Evolutionary conservation across 2,329 filamentous ascomycete species (phyloP), one percentile per base, ranked within the genome.

Genomic region (Furcasterigmium furcatum): DNA sequence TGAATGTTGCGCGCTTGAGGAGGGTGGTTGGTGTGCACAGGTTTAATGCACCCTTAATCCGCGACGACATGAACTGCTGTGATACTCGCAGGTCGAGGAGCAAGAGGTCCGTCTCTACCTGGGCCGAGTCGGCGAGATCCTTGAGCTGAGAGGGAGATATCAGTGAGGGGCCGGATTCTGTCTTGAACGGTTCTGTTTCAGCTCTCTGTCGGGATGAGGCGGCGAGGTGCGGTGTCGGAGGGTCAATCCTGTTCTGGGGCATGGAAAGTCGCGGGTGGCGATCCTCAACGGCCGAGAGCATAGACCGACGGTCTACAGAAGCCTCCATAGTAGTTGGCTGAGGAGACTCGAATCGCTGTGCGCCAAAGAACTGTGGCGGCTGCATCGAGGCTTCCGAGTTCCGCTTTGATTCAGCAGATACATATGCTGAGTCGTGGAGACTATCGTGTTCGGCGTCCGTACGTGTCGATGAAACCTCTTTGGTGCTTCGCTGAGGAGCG

Each of bases 1-100:
- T 92, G 66, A 95, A 97, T 0, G 91, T 95, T 1, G 89, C 85
- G 41, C 94, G 79, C 66, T 97, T 97, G 16, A 99, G 70, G 13
- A 99, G 71, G 0, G 92, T 97, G 0, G 94, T 97, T 0, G 94
- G 94, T 49, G 97, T 95, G 60, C 94, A 97, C 5, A 99, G 73
- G 60, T 95, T 97, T 25, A 99, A 69, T 1, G 92, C 89, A n/a
- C 85, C 85, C 41, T 76, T 71, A 45, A 97, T 87, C 24, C 88
- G 82, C 19, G 87, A 84, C 38, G 80, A 76, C 1, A 84, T 79
- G 59, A 87, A 96, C 53, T 92, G 89, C 18, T 91, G 90, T 22
- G 85, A 88, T 0, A 95, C 91, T 32, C 94, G 82, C 19, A 97
- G 79, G 62, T 99, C 94, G 5, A 99, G 71, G 2, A 97, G 62